Percentiles rank a stretch among this genome's conserved stretches.
phyloP scores from a whole-genome alignment of 495 filamentous ascomycete species.

The Umbilicaria muhlenbergii region DNA sequence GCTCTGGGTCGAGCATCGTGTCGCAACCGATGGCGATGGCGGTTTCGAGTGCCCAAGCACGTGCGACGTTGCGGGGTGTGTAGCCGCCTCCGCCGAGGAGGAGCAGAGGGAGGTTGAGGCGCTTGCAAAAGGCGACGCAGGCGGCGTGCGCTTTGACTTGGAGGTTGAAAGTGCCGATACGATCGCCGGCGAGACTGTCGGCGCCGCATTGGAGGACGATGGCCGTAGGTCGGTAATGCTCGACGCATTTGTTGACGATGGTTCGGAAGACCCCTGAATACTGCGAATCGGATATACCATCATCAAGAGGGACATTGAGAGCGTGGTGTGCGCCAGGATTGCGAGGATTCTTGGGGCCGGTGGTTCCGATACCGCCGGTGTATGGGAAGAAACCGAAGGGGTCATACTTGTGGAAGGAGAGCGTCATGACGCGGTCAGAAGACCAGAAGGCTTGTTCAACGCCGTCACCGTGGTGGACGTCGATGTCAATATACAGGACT shows the following conservation, averaged over 20 bases:
- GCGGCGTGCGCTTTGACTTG: slow-evolving; percentile 85
- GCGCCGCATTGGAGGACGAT: slow-evolving; percentile 96
- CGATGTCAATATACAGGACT: slow-evolving; percentile 94
- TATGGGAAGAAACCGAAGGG: slow-evolving; percentile 63
- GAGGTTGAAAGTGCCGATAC: slow-evolving; percentile 89
- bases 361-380: slow-evolving; percentile 42
- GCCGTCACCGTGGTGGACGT: slow-evolving; percentile 94
- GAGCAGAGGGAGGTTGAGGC: slow-evolving; percentile 58
- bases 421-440: slow-evolving; percentile 87
- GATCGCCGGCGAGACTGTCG: slow-evolving; percentile 85
- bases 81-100: slow-evolving; percentile 93
- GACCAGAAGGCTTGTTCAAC: slow-evolving; percentile 96
- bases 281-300: slow-evolving; percentile 83
- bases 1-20: slow-evolving; percentile 56
- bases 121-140: slow-evolving; percentile 79
- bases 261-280: slow-evolving; percentile 73
- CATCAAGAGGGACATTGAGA: slow-evolving; percentile 52
- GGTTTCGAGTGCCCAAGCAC: slow-evolving; percentile 93
- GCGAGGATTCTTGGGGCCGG: slow-evolving; percentile 39
- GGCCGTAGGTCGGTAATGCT: slow-evolving; percentile 62
- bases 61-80: slow-evolving; percentile 92
- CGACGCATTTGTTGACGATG: slow-evolving; percentile 60
- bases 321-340: slow-evolving; percentile 49
- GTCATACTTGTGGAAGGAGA: slow-evolving; percentile 94
- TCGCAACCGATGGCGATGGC: slow-evolving; percentile 68